Base-by-base conservation (phyloP, 2,329 filamentous ascomycete species). In the Trichoderma brevicompactum region DNA sequence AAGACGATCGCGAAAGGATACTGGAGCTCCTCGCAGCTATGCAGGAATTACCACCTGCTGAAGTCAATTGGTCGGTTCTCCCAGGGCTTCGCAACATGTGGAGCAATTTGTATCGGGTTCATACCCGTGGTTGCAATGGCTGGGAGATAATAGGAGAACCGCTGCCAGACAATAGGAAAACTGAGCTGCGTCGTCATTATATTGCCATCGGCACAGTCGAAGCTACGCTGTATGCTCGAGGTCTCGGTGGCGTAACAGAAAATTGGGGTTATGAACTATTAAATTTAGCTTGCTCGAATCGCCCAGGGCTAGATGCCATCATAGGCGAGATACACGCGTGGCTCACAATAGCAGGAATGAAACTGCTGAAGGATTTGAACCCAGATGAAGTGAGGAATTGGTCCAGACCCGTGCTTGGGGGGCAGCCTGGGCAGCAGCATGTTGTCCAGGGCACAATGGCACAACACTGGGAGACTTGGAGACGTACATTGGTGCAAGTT, bases 271-370 rank as follows among this genome's bases (percentile, higher is more conserved):
- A 52, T 15, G 46, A 61, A 15, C 58, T 61, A 1, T 38, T 52
- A 15, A 61, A 61, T 3, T 19, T 52, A 6, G 36, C 48, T 5
- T 43, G 46, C 28, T 19, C 38, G 58, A 50, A 38, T 9, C 58
- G 46, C 43, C 36, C 58, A 3, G 58, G 58, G 15, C 23, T 61
- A 15, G 58, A 61, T 7, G 36, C 34, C 15, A n/a, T 61, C 58
- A 32, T 61, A 8, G 38, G 46, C 58, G 43, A 61, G 58, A 52
- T 61, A 52, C 58, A 61, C 17, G 23, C 58, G 7, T 61, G 58
- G 58, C 58, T 61, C n/a, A 44, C 38, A 2, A 23, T 61, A 2
- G 58, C 46, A 2, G 58, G 46, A 2, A 36, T 36, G 40, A 61
- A 52, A 10, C 12, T 61, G 4, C 10, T 52, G 9, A 52, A 61